Percentiles rank a stretch among this genome's conserved stretches.
These are phyloP conservation scores for Cercospora sojina DNA, from an alignment of 2,329 filamentous ascomycete genomes.

Conservation along the genomic window DNA sequence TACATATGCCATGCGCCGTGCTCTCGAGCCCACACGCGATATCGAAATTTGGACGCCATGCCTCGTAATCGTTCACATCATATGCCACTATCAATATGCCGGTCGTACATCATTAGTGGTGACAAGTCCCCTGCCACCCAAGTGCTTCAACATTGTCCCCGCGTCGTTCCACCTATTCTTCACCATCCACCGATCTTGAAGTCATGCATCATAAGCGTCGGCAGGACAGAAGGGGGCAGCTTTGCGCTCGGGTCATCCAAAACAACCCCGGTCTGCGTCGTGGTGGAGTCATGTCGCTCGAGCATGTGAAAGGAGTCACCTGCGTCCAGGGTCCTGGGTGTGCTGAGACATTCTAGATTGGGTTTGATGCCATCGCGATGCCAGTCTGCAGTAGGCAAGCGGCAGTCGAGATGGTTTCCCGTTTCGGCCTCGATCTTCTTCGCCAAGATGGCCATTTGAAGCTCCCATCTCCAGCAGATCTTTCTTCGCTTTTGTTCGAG, in stretches of 20 bases:
- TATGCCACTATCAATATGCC: background rate
- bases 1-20: background rate
- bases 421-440: conserved; percentile 31
- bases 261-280: conserved; percentile 1
- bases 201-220: conserved; percentile 7
- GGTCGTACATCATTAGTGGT: background rate
- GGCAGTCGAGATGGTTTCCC: conserved; percentile 6
- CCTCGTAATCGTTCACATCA: background rate
- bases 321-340: background rate
- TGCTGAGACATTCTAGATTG: conserved; percentile 3
- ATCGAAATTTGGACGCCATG: background rate
- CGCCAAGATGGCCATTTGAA: conserved; percentile 43
- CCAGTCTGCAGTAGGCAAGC: conserved; percentile 24
- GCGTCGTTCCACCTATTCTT: background rate
- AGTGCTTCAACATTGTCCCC: background rate
- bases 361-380: background rate
- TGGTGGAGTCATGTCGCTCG: conserved; percentile 9
- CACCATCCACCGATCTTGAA: conserved; percentile 13
- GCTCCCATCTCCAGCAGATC: conserved; percentile 41
- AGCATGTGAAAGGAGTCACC: background rate
- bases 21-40: background rate
- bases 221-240: background rate
- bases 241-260: conserved; percentile 9
- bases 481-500: conserved; percentile 38
- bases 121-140: background rate